Conservation (phyloP, 2,329 filamentous ascomycete genomes). For the Phaeoacremonium minimum region DNA sequence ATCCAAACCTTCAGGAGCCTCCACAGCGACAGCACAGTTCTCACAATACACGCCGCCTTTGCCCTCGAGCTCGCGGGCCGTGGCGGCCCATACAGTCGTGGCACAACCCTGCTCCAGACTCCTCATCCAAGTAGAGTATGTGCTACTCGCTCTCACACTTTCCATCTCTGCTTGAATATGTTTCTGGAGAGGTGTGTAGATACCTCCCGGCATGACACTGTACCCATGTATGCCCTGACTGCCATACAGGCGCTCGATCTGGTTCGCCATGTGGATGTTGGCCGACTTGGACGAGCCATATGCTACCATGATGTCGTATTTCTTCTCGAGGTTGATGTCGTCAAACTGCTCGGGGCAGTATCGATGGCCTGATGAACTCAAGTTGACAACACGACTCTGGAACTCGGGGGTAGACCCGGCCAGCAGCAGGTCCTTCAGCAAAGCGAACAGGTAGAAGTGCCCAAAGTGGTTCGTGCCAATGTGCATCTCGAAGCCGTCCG, state of each 20-base stretch:
- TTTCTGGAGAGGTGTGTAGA: slow-evolving; percentile 22
- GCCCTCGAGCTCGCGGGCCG: slow-evolving; percentile 30
- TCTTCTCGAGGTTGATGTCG: slow-evolving; percentile 31
- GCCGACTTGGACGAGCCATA: slow-evolving; percentile 41
- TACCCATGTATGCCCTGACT: slow-evolving; percentile 31
- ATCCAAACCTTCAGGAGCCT: slow-evolving; percentile 11
- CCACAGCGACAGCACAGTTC: slow-evolving; percentile 27
- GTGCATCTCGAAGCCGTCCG: slow-evolving; percentile 43
- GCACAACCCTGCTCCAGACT: slow-evolving; percentile 35
- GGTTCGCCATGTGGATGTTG: slow-evolving; percentile 41
- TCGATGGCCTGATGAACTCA: slow-evolving; percentile 37
- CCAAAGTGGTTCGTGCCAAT: slow-evolving; percentile 46
- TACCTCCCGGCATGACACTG: slow-evolving; percentile 38
- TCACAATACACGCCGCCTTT: slow-evolving; percentile 36
- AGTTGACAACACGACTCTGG: slow-evolving; percentile 36
- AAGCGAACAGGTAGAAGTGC: slow-evolving; percentile 48
- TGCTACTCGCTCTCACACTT: slow-evolving; percentile 8
- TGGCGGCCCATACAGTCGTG: slow-evolving; percentile 32
- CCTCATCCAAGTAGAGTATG: slow-evolving; percentile 18
- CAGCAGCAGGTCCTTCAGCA: slow-evolving; percentile 37
- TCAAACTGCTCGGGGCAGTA: slow-evolving; percentile 23
- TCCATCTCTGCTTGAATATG: slow-evolving; percentile 15
- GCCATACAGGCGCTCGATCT: slow-evolving; percentile 39
- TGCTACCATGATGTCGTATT: slow-evolving; percentile 25
- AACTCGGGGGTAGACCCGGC: slow-evolving; percentile 25